Evolutionary conservation across 164 flowering plant genomes (phyloP).

Genomic region (Dillenia suffruticosa): DNA sequence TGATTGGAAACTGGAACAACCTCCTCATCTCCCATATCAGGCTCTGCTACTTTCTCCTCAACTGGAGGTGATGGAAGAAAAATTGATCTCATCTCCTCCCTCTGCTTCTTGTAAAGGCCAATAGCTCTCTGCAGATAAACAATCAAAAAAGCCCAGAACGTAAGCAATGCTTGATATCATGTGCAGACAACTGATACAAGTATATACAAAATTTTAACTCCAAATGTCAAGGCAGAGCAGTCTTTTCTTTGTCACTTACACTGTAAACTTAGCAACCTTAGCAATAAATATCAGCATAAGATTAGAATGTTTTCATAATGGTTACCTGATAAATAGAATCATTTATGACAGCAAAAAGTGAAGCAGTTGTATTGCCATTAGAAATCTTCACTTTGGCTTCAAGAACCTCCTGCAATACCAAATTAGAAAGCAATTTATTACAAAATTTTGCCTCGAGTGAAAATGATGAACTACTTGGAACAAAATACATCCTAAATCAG

Average conservation of each 20-base stretch:
- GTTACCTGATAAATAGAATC: slow-evolving; percentile 60
- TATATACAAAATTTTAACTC: too few species aligned
- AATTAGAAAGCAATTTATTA: background rate
- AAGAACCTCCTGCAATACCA: slow-evolving; percentile 26
- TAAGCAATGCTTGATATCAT: too few species aligned
- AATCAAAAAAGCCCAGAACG: background rate
- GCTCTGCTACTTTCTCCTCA: slow-evolving; percentile 1
- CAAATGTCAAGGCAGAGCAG: too few species aligned
- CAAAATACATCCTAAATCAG: too few species aligned
- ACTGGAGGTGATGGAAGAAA: background rate
- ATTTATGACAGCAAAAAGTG: slow-evolving; percentile 36
- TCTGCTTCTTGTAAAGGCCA: slow-evolving; percentile 60
- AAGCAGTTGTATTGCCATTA: slow-evolving; percentile 8
- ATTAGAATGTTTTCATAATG: background rate
- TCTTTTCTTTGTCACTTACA: too few species aligned
- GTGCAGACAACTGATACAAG: too few species aligned
- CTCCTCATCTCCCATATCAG: slow-evolving; percentile 1
- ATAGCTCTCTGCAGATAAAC: slow-evolving; percentile 56
- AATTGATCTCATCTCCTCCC: slow-evolving; percentile 13
- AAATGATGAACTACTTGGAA: background rate
- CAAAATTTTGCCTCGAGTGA: background rate
- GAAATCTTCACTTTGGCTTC: slow-evolving; percentile 19
- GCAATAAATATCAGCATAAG: too few species aligned
- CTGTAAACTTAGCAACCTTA: too few species aligned
- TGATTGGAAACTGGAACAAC: background rate